Evolutionary conservation across 192 early-diverging fungal genomes (phyloP), one percentile per base, ranked within the genome.

Genomic region (Linnemannia exigua): DNA sequence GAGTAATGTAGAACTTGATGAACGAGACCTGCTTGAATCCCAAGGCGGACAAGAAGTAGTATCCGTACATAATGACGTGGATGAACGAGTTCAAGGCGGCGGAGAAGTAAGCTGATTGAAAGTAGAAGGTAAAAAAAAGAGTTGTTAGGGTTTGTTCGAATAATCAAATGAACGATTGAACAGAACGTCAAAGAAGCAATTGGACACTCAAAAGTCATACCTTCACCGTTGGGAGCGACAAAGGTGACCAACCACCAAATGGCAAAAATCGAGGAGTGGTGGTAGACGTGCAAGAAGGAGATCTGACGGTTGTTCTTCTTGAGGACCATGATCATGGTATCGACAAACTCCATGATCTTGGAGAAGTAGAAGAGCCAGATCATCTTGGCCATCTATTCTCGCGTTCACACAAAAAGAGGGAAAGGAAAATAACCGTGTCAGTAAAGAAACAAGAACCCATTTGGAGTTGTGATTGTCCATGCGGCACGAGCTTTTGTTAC

Each of bases 291-390:
- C 70, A 94, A 80, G 87, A 94, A 94, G 0, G 91, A 90, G 67
- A 94, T 91, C 79, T 94, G 93, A 36, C 88, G 91, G 87, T 92
- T 89, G 89, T 94, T 94, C 82, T 93, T 93, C 82, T 94, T 94
- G 70, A 93, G 75, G 36, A 94, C 80, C 93, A 94, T 94, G 72
- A 94, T 94, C 75, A 93, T 81, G 28, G 93, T 94, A 75, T 94
- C 93, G 41, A 91, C 86, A 74, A 94, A 93, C 87, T 94, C 93
- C 76, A 88, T 79, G 36, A 86, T 91, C 81, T 94, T 94, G 66
- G 92, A 92, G 54, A 93, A 81, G 79, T 93, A 94, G 68, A 94
- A 94, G 50, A 93, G 81, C 92, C 93, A 94, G 72, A 91, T 82
- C 78, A 92, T 80, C 83, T 91, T 93, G 70, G 92, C 90, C 93